These are phyloP conservation scores for Zygotorulaspora sp. DNA, from an alignment of 805 yeast genomes.

Conservation along the genomic window DNA sequence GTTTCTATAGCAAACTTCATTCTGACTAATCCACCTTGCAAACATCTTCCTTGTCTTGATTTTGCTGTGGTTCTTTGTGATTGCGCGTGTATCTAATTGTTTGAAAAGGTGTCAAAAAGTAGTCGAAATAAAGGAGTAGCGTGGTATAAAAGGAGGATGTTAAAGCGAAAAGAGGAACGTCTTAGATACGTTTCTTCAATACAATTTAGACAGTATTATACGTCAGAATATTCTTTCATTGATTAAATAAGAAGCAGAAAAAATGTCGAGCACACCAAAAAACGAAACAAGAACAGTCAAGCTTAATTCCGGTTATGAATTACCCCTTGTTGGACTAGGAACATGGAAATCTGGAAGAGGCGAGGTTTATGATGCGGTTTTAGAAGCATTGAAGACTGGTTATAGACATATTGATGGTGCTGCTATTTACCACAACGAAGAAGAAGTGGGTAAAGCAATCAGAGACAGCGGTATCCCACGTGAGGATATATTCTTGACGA, in stretches of 20 bases:
- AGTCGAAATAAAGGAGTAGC: too few species aligned
- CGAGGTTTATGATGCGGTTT: conserved; percentile 54
- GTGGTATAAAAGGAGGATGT: too few species aligned
- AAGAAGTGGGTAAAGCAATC: conserved; percentile 53
- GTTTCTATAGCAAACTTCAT: conserved; percentile 1
- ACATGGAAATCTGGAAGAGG: conserved; percentile 60
- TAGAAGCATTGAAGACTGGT: conserved; percentile 56
- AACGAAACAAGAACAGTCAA: conserved; percentile 31
- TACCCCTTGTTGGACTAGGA: conserved; percentile 71
- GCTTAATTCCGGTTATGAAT: conserved; percentile 57
- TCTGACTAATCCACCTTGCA: background rate
- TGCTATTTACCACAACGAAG: conserved; percentile 62
- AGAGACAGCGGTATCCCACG: conserved; percentile 59
- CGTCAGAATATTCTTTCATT: too few species aligned
- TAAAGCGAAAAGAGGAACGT: too few species aligned
- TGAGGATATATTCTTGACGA: conserved; percentile 62
- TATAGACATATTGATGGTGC: conserved; percentile 80
- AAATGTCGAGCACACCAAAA: conserved; percentile 14
- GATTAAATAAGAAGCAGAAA: too few species aligned
- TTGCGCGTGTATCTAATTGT: too few species aligned
- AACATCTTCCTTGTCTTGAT: too few species aligned
- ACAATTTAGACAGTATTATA: too few species aligned
- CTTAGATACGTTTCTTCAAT: too few species aligned
- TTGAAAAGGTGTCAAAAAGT: too few species aligned
- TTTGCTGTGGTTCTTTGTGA: too few species aligned